These are phyloP conservation scores for Harrya chromipes DNA, from an alignment of 768 basidiomycete species.

Conservation along the genomic window DNA sequence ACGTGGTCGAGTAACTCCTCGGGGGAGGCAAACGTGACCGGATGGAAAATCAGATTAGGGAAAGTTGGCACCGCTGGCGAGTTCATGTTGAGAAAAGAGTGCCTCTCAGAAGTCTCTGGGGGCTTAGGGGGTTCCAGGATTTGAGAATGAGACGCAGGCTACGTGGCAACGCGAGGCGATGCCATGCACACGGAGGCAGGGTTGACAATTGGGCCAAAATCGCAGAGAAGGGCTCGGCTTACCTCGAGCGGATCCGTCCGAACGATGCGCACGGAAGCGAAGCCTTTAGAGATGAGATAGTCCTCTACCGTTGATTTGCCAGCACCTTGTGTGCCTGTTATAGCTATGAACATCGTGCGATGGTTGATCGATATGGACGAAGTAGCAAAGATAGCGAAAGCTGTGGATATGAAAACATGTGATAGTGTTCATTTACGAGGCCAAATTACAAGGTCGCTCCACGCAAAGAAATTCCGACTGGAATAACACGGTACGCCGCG, in stretches of 20 bases:
- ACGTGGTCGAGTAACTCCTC: constrained; percentile 64
- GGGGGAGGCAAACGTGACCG: constrained; percentile 41
- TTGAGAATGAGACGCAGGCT: neutral
- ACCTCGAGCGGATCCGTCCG: constrained; percentile 19
- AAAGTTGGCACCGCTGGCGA: constrained; percentile 16
- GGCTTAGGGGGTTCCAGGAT: neutral
- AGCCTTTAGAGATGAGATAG: constrained; percentile 59
- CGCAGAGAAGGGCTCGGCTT: neutral
- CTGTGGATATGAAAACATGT: neutral
- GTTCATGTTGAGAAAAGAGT: constrained; percentile 21
- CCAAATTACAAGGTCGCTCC: too few species aligned
- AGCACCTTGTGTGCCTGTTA: constrained; percentile 59
- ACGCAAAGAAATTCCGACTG: too few species aligned
- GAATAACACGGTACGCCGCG: too few species aligned
- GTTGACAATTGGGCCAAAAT: neutral
- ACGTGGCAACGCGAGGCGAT: constrained; percentile 1
- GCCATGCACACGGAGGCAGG: constrained; percentile 6
- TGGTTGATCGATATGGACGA: too few species aligned
- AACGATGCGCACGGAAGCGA: constrained; percentile 46
- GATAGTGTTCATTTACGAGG: too few species aligned
- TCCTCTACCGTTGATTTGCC: constrained; percentile 60
- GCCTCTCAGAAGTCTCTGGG: constrained; percentile 4
- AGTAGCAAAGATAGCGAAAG: neutral
- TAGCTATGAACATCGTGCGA: constrained; percentile 60
- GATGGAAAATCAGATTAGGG: constrained; percentile 20